A percentile compares a stretch with the other conserved stretches of the same genome.
phyloP scores from a whole-genome alignment of 139 green algal species.

The Axilococcus clingmanii region DNA sequence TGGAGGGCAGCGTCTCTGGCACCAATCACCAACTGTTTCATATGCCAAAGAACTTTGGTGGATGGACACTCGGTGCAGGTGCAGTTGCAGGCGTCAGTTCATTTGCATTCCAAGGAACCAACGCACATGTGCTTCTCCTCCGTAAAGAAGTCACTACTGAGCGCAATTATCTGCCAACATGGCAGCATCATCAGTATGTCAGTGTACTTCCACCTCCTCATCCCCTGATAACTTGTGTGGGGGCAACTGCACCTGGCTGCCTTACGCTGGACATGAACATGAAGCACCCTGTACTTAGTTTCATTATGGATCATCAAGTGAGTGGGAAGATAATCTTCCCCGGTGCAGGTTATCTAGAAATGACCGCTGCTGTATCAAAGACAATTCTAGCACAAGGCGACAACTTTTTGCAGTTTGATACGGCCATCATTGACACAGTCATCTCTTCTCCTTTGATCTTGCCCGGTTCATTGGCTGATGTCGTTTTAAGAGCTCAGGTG shows the following conservation, averaged over 20 bases:
- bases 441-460: conserved; percentile 12
- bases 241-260: background rate
- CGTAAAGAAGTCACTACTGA: background rate
- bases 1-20: conserved; percentile 9
- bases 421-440: background rate
- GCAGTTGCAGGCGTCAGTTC: conserved; percentile 26
- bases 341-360: conserved; percentile 51
- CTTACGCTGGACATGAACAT: conserved; percentile 23
- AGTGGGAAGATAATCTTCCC: conserved; percentile 39
- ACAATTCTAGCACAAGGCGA: conserved; percentile 1
- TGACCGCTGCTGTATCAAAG: conserved; percentile 26
- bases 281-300: conserved; percentile 26
- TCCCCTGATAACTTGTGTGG: background rate
- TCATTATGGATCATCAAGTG: conserved; percentile 56
- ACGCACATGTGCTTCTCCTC: conserved; percentile 30
- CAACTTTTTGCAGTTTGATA: background rate
- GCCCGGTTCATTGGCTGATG: too few relatives aligned
- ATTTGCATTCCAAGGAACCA: conserved; percentile 57
- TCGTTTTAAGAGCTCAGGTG: too few relatives aligned
- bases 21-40: background rate
- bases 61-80: background rate
- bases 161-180: background rate
- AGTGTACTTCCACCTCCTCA: background rate
- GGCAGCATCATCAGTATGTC: background rate
- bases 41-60: background rate